These are phyloP conservation scores for Dichomitus squalens DNA, from an alignment of 1,284 basidiomycete species.

Conservation along the genomic window DNA sequence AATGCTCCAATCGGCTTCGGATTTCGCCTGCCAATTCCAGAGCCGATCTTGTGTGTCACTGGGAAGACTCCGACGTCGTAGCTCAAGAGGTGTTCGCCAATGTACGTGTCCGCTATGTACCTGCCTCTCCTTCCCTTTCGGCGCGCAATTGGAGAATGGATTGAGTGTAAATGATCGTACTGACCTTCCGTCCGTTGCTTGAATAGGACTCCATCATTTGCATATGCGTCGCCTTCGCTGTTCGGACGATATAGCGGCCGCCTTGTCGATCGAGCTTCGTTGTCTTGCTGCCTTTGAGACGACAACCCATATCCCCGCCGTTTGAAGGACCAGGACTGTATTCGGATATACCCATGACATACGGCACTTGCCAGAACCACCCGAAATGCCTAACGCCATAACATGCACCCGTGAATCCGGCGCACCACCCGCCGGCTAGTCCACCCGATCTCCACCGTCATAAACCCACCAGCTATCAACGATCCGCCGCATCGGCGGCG, in stretches of 20 bases:
- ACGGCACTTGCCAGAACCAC: slow-evolving; percentile 7
- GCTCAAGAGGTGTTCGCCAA: slow-evolving; percentile 72
- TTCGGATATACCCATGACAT: slow-evolving; percentile 28
- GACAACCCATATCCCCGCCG: slow-evolving; percentile 22
- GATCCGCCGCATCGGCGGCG: background rate
- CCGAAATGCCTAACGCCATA: background rate
- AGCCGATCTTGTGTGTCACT: slow-evolving; percentile 70
- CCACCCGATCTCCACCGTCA: slow-evolving; percentile 8
- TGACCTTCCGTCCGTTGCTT: slow-evolving; percentile 12
- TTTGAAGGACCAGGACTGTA: slow-evolving; percentile 16
- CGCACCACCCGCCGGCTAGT: slow-evolving; percentile 9
- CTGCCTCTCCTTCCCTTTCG: background rate
- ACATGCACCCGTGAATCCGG: slow-evolving; percentile 15
- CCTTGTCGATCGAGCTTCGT: background rate
- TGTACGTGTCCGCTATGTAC: slow-evolving; percentile 41
- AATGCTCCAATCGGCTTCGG: background rate
- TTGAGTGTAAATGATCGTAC: background rate
- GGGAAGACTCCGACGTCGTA: slow-evolving; percentile 73
- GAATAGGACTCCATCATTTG: slow-evolving; percentile 71
- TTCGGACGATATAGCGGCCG: slow-evolving; percentile 49
- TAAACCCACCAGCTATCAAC: background rate
- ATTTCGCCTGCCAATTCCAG: slow-evolving; percentile 26
- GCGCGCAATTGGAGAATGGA: background rate
- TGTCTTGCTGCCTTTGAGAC: slow-evolving; percentile 9
- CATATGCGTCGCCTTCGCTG: slow-evolving; percentile 74